Evolutionary conservation across 768 basidiomycete genomes (phyloP).

Genomic region (Trametes sanguinea): DNA sequence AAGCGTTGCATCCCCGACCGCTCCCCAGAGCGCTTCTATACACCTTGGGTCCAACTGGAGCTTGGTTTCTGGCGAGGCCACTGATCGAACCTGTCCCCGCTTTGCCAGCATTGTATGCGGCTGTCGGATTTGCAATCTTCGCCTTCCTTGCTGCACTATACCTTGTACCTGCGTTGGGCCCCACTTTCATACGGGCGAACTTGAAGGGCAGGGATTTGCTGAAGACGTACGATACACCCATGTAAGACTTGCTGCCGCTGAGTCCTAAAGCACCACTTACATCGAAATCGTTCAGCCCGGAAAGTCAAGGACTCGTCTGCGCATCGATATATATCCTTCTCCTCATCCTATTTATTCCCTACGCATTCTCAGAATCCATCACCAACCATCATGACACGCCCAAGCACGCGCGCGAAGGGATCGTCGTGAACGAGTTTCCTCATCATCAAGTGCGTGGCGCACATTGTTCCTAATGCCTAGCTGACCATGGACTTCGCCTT

Average conservation of each 20-base stretch:
- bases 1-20: constrained; percentile 23
- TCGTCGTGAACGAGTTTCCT: constrained; percentile 69
- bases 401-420: constrained; percentile 53
- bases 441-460: constrained; percentile 67
- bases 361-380: constrained; percentile 83
- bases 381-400: constrained; percentile 45
- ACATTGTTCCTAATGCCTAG: not conserved
- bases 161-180: constrained; percentile 82
- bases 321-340: constrained; percentile 86
- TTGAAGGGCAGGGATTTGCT: constrained; percentile 86
- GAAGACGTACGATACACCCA: constrained; percentile 73
- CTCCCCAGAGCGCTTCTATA: constrained; percentile 45
- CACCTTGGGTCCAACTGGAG: constrained; percentile 64
- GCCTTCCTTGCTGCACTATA: constrained; percentile 77
- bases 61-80: constrained; percentile 74
- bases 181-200: constrained; percentile 77
- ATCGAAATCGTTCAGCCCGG: constrained; percentile 59
- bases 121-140: constrained; percentile 80
- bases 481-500: not conserved
- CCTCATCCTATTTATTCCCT: constrained; percentile 91
- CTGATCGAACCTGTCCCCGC: constrained; percentile 68
- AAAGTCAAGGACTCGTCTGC: constrained; percentile 90
- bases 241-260: constrained; percentile 45
- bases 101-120: constrained; percentile 73
- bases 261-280: too few relatives aligned